phyloP scores from a whole-genome alignment of 495 filamentous ascomycete genomes.

The Thozetella sp. region DNA sequence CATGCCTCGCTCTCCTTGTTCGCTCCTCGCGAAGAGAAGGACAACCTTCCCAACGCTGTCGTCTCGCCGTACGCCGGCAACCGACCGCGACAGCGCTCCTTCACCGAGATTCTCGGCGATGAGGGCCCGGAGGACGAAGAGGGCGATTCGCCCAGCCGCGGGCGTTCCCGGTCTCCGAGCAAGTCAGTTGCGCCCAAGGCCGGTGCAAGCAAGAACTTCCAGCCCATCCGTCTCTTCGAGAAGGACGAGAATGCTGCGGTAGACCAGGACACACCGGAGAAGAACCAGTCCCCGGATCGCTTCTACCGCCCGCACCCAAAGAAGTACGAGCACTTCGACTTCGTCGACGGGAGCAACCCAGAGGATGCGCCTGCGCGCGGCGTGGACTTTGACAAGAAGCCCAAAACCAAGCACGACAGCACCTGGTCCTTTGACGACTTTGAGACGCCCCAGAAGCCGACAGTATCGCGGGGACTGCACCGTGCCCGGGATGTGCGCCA shows the following conservation, averaged over 20 bases:
- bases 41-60: slow-evolving; percentile 40
- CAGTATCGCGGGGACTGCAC: slow-evolving; percentile 37
- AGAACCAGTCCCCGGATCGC: slow-evolving; percentile 34
- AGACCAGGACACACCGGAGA: slow-evolving; percentile 36
- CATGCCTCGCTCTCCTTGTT: slow-evolving; percentile 80
- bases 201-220: slow-evolving; percentile 66
- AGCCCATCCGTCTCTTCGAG: slow-evolving; percentile 67
- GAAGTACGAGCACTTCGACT: slow-evolving; percentile 87
- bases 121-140: slow-evolving; percentile 24
- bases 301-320: slow-evolving; percentile 65
- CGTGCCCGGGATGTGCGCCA: slow-evolving; percentile 60
- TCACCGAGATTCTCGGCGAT: slow-evolving; percentile 53
- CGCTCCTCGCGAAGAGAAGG: slow-evolving; percentile 58
- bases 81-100: slow-evolving; percentile 47
- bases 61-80: slow-evolving; percentile 54
- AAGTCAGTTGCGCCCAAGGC: slow-evolving; percentile 53
- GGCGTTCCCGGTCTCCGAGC: slow-evolving; percentile 28
- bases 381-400: slow-evolving; percentile 27
- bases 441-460: slow-evolving; percentile 71
- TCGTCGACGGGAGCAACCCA: slow-evolving; percentile 63
- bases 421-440: slow-evolving; percentile 91
- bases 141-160: slow-evolving; percentile 33
- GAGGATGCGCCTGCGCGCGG: slow-evolving; percentile 31
- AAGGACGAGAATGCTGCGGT: slow-evolving; percentile 46
- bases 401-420: slow-evolving; percentile 63